Evolutionary conservation across 148 eudicot species (phyloP).

Genomic region (Rhododendron henanense): DNA sequence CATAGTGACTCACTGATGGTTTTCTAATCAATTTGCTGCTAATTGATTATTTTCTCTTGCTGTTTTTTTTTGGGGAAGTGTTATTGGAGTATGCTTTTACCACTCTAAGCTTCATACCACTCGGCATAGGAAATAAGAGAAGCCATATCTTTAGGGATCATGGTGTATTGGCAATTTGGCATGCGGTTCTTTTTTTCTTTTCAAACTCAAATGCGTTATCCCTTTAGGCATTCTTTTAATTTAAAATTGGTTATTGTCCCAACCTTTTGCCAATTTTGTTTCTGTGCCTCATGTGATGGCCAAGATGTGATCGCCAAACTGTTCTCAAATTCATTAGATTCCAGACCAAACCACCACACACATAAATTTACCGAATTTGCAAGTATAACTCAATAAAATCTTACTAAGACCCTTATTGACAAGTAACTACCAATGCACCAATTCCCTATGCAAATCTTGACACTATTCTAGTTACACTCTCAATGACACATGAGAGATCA

Average conservation of each 20-base stretch:
- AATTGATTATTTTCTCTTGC: not conserved
- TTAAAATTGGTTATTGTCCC: not conserved
- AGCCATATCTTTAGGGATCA: not conserved
- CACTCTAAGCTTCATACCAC: not conserved
- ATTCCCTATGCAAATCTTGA: too few relatives aligned
- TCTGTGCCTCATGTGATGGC: not conserved
- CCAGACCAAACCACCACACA: too few relatives aligned
- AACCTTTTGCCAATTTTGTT: not conserved
- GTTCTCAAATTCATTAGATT: too few relatives aligned
- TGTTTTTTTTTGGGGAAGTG: not conserved
- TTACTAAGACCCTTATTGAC: too few relatives aligned
- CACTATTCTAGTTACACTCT: too few relatives aligned
- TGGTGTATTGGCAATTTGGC: not conserved
- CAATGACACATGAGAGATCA: too few relatives aligned
- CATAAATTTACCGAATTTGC: too few relatives aligned
- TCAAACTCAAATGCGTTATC: not conserved
- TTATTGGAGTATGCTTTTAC: not conserved
- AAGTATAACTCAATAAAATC: too few relatives aligned
- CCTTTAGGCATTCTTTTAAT: not conserved
- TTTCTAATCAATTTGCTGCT: not conserved
- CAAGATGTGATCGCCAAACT: too few relatives aligned
- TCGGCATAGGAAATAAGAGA: constrained; percentile 8
- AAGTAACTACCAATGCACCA: too few relatives aligned
- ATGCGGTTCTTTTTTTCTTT: not conserved
- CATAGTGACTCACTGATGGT: not conserved